A percentile compares a stretch with the other conserved stretches of the same genome.
phyloP scores from a whole-genome alignment of 148 eudicot genomes.

The Polygonum aviculare region DNA sequence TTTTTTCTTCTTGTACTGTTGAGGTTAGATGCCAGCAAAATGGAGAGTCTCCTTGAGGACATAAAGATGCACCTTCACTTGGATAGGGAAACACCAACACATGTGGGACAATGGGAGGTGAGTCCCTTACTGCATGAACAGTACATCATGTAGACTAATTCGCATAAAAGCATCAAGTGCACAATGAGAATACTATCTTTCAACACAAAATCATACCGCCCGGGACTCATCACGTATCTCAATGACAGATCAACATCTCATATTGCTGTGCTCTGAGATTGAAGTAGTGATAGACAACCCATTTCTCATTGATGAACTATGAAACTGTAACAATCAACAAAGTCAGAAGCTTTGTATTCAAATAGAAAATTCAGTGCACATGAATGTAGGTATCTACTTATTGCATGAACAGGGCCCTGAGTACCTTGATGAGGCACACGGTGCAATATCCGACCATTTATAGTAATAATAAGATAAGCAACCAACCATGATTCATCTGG shows the following conservation, averaged over 20 bases:
- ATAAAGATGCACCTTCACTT: too few species aligned
- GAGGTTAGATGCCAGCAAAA: too few species aligned
- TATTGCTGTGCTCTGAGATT: slow-evolving; percentile 92
- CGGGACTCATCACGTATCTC: slow-evolving; percentile 95
- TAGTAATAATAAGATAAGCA: too few species aligned
- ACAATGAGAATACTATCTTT: not conserved
- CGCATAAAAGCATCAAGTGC: not conserved
- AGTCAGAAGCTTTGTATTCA: not conserved
- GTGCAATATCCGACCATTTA: too few species aligned
- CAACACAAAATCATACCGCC: slow-evolving; percentile 50
- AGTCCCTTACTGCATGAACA: too few species aligned
- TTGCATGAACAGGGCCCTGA: too few species aligned
- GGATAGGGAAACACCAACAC: too few species aligned
- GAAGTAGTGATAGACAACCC: slow-evolving; percentile 99
- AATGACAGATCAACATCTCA: slow-evolving; percentile 98
- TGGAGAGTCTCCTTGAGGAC: too few species aligned
- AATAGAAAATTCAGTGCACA: not conserved
- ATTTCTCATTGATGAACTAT: slow-evolving; percentile 96
- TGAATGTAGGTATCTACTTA: slow-evolving; percentile 34
- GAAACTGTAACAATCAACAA: slow-evolving; percentile 9
- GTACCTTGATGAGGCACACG: too few species aligned
- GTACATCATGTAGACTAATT: slow-evolving; percentile 1
- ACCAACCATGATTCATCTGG: too few species aligned
- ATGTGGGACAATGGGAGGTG: too few species aligned
- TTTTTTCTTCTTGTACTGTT: too few species aligned